Conservation (phyloP, 2,329 filamentous ascomycete species). For the Arthrocladium fulminans region DNA sequence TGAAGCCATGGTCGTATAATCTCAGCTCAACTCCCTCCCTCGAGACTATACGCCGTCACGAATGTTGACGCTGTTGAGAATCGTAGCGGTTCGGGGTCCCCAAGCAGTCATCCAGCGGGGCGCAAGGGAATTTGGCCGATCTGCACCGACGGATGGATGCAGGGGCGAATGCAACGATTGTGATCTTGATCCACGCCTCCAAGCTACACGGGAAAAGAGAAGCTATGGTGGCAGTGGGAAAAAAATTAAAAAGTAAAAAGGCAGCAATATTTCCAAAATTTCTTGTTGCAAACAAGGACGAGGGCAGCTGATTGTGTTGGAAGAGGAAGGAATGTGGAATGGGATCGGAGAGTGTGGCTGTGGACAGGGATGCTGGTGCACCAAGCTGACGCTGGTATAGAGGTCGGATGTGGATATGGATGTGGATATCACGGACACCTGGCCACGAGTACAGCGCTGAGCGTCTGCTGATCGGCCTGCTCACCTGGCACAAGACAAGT, state of each 20-base stretch:
- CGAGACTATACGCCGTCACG: neutral
- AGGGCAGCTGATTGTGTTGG: slow-evolving; percentile 7
- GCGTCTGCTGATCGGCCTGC: slow-evolving; percentile 9
- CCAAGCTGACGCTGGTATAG: neutral
- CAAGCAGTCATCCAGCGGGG: slow-evolving; percentile 4
- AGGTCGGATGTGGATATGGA: neutral
- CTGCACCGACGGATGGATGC: slow-evolving; percentile 15
- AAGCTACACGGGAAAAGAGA: neutral
- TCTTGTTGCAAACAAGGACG: slow-evolving; percentile 7
- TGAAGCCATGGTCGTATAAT: slow-evolving; percentile 45
- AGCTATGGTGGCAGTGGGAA: slow-evolving; percentile 1
- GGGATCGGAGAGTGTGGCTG: slow-evolving; percentile 6
- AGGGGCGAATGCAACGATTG: slow-evolving; percentile 1
- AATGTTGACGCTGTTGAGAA: neutral
- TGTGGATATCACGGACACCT: slow-evolving; percentile 6
- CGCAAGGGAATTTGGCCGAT: slow-evolving; percentile 5
- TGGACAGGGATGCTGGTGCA: slow-evolving; percentile 5
- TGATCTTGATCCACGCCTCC: slow-evolving; percentile 2
- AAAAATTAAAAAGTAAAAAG: slow-evolving; percentile 1
- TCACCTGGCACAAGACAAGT: neutral
- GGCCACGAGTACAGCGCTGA: neutral
- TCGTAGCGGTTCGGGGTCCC: slow-evolving; percentile 2
- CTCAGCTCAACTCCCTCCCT: neutral
- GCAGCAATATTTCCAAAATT: slow-evolving; percentile 7
- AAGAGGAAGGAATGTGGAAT: slow-evolving; percentile 8